A percentile compares a stretch with the other conserved stretches of the same genome.
Evolutionary conservation across 1,284 basidiomycete genomes (phyloP).

Genomic region (Anthracocystis walkeri): DNA sequence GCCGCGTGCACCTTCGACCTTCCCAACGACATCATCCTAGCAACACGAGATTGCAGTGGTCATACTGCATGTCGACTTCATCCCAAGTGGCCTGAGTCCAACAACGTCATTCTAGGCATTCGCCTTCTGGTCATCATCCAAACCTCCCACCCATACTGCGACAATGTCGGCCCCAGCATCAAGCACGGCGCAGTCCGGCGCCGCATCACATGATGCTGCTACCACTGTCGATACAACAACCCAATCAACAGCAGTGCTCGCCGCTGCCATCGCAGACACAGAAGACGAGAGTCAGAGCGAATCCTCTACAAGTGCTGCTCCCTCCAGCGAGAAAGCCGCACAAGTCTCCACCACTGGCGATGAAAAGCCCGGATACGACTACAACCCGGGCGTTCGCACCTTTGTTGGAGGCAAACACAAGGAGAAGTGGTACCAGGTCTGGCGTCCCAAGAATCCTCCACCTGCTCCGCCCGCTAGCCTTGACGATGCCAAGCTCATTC

Average conservation of each 20-base stretch:
- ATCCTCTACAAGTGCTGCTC: constrained; percentile 31
- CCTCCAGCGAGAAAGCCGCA: constrained; percentile 28
- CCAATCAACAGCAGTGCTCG: constrained; percentile 5
- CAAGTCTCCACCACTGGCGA: constrained; percentile 15
- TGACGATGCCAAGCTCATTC: constrained; percentile 74
- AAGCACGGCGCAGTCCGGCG: constrained; percentile 4
- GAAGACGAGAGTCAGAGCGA: constrained; percentile 41
- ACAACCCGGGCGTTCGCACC: constrained; percentile 60
- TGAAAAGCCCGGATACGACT: constrained; percentile 46
- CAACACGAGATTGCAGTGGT: not conserved
- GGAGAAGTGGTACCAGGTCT: constrained; percentile 66
- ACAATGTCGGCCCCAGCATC: constrained; percentile 11
- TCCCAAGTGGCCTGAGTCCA: not conserved
- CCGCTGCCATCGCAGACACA: constrained; percentile 13
- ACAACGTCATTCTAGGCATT: not conserved
- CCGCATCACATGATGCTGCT: not conserved
- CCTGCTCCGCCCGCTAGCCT: constrained; percentile 70
- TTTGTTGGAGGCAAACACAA: constrained; percentile 54
- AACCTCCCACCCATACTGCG: not conserved
- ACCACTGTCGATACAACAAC: not conserved
- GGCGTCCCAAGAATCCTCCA: constrained; percentile 64
- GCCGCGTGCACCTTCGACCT: not conserved
- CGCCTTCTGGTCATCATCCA: not conserved
- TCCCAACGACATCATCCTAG: not conserved
- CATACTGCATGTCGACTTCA: not conserved